phyloP scores from a whole-genome alignment of 352 stramenopile species.

The Albugo laibachii region DNA sequence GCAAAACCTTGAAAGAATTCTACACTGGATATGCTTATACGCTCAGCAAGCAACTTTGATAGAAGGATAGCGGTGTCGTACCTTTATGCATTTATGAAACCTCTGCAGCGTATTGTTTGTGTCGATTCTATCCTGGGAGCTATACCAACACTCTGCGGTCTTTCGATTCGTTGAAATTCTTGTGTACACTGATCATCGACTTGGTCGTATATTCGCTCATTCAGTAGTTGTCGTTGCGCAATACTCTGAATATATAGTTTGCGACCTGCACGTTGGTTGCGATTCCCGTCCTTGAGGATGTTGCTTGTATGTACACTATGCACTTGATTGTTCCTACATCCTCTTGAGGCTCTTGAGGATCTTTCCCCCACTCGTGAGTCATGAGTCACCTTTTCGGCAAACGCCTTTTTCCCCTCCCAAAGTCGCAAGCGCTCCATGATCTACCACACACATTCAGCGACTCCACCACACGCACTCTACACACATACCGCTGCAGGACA shows the following conservation, averaged over 20 bases:
- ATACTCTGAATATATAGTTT: background rate
- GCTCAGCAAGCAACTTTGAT: slow-evolving; percentile 22
- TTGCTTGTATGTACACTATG: slow-evolving; percentile 14
- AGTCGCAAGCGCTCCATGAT: slow-evolving; percentile 15
- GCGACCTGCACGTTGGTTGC: background rate
- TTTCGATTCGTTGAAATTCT: background rate
- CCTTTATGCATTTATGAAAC: background rate
- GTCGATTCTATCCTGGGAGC: background rate
- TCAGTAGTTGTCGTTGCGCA: background rate
- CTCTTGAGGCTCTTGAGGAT: slow-evolving; percentile 8
- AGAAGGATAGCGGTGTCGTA: slow-evolving; percentile 8
- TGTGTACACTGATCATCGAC: background rate
- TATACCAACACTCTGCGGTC: background rate
- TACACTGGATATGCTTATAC: slow-evolving; percentile 88
- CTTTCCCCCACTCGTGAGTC: slow-evolving; percentile 11
- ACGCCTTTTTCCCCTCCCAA: slow-evolving; percentile 13
- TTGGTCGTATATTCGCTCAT: background rate
- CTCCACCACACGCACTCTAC: slow-evolving; percentile 1
- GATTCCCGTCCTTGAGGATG: slow-evolving; percentile 19
- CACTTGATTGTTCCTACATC: slow-evolving; percentile 11
- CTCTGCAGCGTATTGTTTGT: slow-evolving; percentile 1
- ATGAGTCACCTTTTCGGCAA: slow-evolving; percentile 25
- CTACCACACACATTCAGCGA: background rate
- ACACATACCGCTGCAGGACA: slow-evolving; percentile 11
- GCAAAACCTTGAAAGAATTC: slow-evolving; percentile 82